A percentile compares a stretch with the other conserved stretches of the same genome.
Evolutionary conservation across 768 basidiomycete genomes (phyloP).

Genomic region (Calocybe cyanea): DNA sequence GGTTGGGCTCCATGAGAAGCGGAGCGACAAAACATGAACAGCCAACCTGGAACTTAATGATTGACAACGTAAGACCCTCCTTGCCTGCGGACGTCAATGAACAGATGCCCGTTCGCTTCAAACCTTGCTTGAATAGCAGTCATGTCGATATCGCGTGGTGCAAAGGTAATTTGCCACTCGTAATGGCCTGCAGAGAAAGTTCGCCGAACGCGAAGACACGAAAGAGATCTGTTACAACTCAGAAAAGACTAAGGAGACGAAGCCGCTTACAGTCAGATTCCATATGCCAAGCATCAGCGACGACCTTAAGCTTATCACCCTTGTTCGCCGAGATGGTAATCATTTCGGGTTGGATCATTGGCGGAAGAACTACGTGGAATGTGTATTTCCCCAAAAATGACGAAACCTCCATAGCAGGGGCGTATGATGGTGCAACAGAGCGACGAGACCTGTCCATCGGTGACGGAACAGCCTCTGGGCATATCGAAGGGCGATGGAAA

Average conservation of each 20-base stretch:
- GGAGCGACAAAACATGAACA: background rate
- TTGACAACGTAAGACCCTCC: constrained; percentile 8
- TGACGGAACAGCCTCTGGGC: constrained; percentile 15
- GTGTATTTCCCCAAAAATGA: constrained; percentile 37
- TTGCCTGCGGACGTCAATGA: constrained; percentile 37
- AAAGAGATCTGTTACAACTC: constrained; percentile 3
- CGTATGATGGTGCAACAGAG: constrained; percentile 22
- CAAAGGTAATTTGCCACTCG: constrained; percentile 57
- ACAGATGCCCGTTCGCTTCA: constrained; percentile 40
- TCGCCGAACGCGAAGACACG: background rate
- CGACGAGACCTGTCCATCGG: constrained; percentile 27
- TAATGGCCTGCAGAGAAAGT: constrained; percentile 44
- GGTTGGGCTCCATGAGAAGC: background rate
- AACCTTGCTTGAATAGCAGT: constrained; percentile 46
- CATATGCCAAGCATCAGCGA: constrained; percentile 62
- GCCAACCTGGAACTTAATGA: background rate
- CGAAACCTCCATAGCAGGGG: constrained; percentile 44
- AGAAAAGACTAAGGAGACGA: background rate
- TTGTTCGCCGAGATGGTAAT: constrained; percentile 59
- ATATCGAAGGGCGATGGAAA: constrained; percentile 10
- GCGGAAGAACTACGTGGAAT: constrained; percentile 33
- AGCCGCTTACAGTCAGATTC: constrained; percentile 52
- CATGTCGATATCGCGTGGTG: constrained; percentile 54
- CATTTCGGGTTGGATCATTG: constrained; percentile 52
- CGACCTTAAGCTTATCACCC: constrained; percentile 52